These are phyloP conservation scores for Phytophthora pluvialis DNA, from an alignment of 352 stramenopile species.

Conservation along the genomic window DNA sequence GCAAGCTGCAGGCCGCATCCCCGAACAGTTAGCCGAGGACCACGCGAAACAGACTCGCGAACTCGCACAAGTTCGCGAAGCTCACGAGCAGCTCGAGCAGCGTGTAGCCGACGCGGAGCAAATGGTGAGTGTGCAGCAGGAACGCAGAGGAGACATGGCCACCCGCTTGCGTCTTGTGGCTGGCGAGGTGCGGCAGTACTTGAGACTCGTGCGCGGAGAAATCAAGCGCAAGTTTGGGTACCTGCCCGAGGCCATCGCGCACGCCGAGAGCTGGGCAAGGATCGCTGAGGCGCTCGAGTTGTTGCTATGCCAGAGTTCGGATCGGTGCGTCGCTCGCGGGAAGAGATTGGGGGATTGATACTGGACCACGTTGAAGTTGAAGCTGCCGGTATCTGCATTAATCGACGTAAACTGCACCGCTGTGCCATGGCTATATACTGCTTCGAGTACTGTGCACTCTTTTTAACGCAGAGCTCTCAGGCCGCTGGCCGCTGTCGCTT, in stretches of 20 bases:
- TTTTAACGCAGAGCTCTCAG: too few relatives aligned
- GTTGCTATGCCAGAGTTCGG: slow-evolving; percentile 43
- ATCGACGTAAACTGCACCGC: not conserved
- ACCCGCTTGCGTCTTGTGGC: slow-evolving; percentile 61
- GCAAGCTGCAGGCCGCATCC: slow-evolving; percentile 26
- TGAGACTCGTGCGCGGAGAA: slow-evolving; percentile 70
- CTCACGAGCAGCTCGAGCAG: slow-evolving; percentile 30
- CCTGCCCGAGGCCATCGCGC: slow-evolving; percentile 75
- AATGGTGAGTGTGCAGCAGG: slow-evolving; percentile 26
- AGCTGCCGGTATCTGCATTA: slow-evolving; percentile 12
- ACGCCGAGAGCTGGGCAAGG: slow-evolving; percentile 61
- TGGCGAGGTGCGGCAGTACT: slow-evolving; percentile 69
- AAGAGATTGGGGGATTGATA: too few relatives aligned
- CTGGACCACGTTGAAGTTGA: slow-evolving; percentile 27
- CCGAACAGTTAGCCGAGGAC: slow-evolving; percentile 33
- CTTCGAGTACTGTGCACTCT: too few relatives aligned
- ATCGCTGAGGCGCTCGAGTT: slow-evolving; percentile 67
- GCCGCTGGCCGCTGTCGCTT: slow-evolving; percentile 20
- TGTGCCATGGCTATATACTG: not conserved
- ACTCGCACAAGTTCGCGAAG: slow-evolving; percentile 34
- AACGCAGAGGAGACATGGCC: slow-evolving; percentile 43
- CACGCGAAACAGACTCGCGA: slow-evolving; percentile 41
- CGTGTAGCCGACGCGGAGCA: slow-evolving; percentile 22
- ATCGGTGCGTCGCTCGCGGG: slow-evolving; percentile 21
- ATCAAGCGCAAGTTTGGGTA: slow-evolving; percentile 86